Base-by-base conservation (phyloP, 2,329 filamentous ascomycete species). In the Macrophomina pseudophaseolina region DNA sequence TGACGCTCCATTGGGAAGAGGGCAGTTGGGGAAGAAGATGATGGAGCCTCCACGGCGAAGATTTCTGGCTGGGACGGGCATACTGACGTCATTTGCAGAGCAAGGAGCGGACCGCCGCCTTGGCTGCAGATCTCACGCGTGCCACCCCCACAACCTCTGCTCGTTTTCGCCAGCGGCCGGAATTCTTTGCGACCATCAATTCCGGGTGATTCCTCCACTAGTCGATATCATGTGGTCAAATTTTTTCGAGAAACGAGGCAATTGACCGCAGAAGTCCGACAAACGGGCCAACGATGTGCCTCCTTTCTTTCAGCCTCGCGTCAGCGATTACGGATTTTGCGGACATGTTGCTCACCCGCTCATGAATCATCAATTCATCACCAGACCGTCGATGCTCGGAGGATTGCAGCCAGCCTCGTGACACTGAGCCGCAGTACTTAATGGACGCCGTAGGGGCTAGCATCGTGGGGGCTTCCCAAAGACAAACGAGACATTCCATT, bases 111-210 rank as follows among this genome's bases (percentile, higher is more conserved):
- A 8, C 9, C 5, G 16, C 32, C 6, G 18, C 35, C 51, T 53
- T 53, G 53, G 53, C 16, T 7, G 30, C 56, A 46, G 56, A 60
- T 60, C 56, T 60, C 56, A 48, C 56, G 40, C 30, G 56, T 33
- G 56, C 42, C 56, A 4, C 9, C 42, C 42, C 30, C 56, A 46
- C 16, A n/a, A 44, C 18, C 35, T 6, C 32, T 32, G 54, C 11
- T 12, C 49, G 8, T 30, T n/a, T n/a, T 53, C 16, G 28, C 28
- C 11, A 38, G 35, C 35, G 30, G 14, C 5, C 23, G 40, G 42
- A 60, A 7, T 6, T 5, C 32, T 9, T n/a, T n/a, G 16, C 40
- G 9, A 18, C 32, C 30, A 35, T 4, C 14, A 48, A 30, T 5
- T 49, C 58, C 58, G 58, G 38, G 12, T 9, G n/a, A 14, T 3